A percentile compares a stretch with the other conserved stretches of the same genome.
Evolutionary conservation across 2,329 filamentous ascomycete genomes (phyloP).

Genomic region (Fusarium sp.): DNA sequence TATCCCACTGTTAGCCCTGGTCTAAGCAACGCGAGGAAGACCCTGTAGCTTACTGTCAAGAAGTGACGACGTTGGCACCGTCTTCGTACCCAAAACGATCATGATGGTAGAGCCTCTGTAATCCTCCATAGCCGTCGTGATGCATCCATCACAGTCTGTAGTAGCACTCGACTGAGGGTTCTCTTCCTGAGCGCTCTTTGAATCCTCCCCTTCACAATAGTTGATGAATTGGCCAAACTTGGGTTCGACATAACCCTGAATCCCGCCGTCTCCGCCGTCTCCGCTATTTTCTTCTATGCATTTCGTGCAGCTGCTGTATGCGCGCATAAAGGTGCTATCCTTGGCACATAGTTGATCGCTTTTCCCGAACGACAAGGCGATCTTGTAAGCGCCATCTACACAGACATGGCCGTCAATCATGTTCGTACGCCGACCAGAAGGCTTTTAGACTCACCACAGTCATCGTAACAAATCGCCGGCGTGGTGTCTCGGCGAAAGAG

Average conservation of each 20-base stretch:
- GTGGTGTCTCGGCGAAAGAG: not conserved
- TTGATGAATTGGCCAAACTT: not conserved
- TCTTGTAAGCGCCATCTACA: not conserved
- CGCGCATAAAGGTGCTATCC: not conserved
- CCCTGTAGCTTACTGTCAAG: not conserved
- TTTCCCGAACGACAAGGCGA: not conserved
- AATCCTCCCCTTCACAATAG: not conserved
- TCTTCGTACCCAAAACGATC: not conserved
- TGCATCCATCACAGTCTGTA: not conserved
- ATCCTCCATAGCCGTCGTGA: not conserved
- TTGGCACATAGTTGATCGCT: not conserved
- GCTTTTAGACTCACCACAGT: not conserved
- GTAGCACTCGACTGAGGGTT: not conserved
- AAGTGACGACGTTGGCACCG: not conserved
- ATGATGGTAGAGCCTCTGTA: not conserved
- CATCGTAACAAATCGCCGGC: not conserved
- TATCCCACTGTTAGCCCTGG: not conserved
- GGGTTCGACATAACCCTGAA: too few species aligned
- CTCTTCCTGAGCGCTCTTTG: not conserved
- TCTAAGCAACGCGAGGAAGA: not conserved
- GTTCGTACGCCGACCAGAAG: too few species aligned
- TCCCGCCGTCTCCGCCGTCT: not conserved
- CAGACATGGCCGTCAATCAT: not conserved
- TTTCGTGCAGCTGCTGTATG: not conserved
- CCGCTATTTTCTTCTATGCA: not conserved